phyloP scores from a whole-genome alignment of 2,329 filamentous ascomycete genomes.

The Fusarium austroafricanum region DNA sequence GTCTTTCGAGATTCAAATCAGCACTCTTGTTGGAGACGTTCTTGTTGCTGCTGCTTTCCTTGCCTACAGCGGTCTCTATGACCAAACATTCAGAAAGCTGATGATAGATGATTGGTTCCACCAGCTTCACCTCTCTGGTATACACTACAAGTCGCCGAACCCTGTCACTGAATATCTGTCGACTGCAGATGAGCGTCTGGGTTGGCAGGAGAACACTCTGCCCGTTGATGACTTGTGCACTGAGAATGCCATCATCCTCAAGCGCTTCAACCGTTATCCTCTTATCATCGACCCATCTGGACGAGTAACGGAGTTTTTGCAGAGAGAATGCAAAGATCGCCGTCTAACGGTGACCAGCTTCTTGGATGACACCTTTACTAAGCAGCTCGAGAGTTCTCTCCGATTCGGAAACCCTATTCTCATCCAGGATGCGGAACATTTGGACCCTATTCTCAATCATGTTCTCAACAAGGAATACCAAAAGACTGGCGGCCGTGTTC shows the following conservation, averaged over 20 bases:
- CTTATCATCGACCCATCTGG: constrained; percentile 98
- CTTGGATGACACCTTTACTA: constrained; percentile 96
- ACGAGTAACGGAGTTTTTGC: constrained; percentile 91
- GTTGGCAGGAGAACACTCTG: constrained; percentile 93
- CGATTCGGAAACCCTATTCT: constrained; percentile 98
- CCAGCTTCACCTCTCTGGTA: constrained; percentile 91
- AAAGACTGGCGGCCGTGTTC: constrained; percentile 95
- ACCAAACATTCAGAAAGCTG: constrained; percentile 96
- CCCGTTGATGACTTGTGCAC: constrained; percentile 98
- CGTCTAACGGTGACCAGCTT: constrained; percentile 97
- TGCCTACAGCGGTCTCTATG: constrained; percentile 95
- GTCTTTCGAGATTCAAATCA: constrained; percentile 98
- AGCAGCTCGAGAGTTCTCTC: constrained; percentile 95
- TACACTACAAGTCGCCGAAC: constrained; percentile 92
- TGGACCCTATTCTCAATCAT: constrained; percentile 97
- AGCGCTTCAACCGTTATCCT: constrained; percentile 98
- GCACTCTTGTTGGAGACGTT: constrained; percentile 94
- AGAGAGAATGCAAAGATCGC: constrained; percentile 93
- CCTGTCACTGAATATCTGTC: constrained; percentile 97
- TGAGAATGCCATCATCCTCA: constrained; percentile 96
- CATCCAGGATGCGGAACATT: constrained; percentile 96
- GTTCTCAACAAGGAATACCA: constrained; percentile 99
- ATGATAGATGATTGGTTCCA: constrained; percentile 99
- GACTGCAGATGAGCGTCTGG: constrained; percentile 91
- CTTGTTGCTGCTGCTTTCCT: constrained; percentile 97